These are phyloP conservation scores for Suhomyces maxii DNA, from an alignment of 1,139 yeast genomes.

Conservation along the genomic window DNA sequence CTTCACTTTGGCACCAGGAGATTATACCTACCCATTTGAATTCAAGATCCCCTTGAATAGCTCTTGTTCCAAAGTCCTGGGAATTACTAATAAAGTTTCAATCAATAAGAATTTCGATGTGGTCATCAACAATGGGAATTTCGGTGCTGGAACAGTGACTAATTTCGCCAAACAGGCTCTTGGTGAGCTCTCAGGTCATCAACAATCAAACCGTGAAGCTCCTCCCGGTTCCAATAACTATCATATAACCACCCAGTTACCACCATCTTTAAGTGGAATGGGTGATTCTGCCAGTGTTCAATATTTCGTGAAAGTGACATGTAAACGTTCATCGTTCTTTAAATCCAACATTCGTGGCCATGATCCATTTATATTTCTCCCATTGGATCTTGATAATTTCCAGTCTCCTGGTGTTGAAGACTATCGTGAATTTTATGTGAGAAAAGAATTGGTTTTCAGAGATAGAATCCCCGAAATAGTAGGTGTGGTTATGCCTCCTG, in stretches of 20 bases:
- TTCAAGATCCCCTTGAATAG: constrained; percentile 54
- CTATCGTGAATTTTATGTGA: constrained; percentile 39
- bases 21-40: constrained; percentile 56
- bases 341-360: constrained; percentile 49
- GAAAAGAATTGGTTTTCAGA: constrained; percentile 40
- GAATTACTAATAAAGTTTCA: constrained; percentile 42
- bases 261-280: constrained; percentile 56
- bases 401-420: constrained; percentile 25
- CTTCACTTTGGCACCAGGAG: constrained; percentile 62
- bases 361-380: constrained; percentile 55
- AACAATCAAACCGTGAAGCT: constrained; percentile 1
- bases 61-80: constrained; percentile 47
- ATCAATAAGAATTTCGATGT: constrained; percentile 36
- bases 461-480: constrained; percentile 47
- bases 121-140: constrained; percentile 38
- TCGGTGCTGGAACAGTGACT: constrained; percentile 21
- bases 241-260: constrained; percentile 48
- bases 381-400: constrained; percentile 44
- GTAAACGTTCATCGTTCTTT: constrained; percentile 54
- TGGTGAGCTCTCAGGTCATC: constrained; percentile 1
- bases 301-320: constrained; percentile 61
- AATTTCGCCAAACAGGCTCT: constrained; percentile 20
- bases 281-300: constrained; percentile 48
- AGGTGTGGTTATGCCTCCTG: constrained; percentile 32
- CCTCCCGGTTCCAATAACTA: constrained; percentile 15